Conservation (phyloP, 2,329 filamentous ascomycete genomes). For the Talaromyces funiculosus region DNA sequence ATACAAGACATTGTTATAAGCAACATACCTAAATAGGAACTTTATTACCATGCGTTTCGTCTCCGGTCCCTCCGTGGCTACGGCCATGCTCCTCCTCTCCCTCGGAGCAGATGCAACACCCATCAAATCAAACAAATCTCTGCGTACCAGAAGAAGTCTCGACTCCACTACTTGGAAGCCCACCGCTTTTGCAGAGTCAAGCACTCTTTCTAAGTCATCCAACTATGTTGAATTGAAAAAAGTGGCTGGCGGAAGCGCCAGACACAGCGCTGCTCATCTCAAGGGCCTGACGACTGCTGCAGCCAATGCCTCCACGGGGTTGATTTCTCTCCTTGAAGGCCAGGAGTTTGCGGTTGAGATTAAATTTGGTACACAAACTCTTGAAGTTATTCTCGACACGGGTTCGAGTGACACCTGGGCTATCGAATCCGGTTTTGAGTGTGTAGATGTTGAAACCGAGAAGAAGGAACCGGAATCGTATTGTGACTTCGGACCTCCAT, state of each 20-base stretch:
- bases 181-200: neutral
- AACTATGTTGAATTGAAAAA: slow-evolving; percentile 12
- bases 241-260: neutral
- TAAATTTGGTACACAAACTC: slow-evolving; percentile 27
- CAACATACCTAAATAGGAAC: neutral
- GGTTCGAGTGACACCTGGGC: slow-evolving; percentile 48
- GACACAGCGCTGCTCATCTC: slow-evolving; percentile 11
- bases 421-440: slow-evolving; percentile 28
- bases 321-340: slow-evolving; percentile 16
- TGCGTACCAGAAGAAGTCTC: neutral
- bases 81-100: neutral
- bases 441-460: slow-evolving; percentile 36
- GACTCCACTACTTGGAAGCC: slow-evolving; percentile 8
- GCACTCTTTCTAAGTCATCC: neutral
- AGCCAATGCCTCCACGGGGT: neutral
- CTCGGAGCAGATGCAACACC: neutral
- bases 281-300: slow-evolving; percentile 6
- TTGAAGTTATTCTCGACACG: slow-evolving; percentile 42
- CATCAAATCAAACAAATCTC: neutral
- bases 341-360: slow-evolving; percentile 18
- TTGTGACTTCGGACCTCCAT: slow-evolving; percentile 20
- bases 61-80: neutral
- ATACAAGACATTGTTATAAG: neutral
- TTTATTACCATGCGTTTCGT: neutral
- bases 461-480: slow-evolving; percentile 32